phyloP scores from a whole-genome alignment of 768 basidiomycete species.

The Tricholoma hemisulphureum region DNA sequence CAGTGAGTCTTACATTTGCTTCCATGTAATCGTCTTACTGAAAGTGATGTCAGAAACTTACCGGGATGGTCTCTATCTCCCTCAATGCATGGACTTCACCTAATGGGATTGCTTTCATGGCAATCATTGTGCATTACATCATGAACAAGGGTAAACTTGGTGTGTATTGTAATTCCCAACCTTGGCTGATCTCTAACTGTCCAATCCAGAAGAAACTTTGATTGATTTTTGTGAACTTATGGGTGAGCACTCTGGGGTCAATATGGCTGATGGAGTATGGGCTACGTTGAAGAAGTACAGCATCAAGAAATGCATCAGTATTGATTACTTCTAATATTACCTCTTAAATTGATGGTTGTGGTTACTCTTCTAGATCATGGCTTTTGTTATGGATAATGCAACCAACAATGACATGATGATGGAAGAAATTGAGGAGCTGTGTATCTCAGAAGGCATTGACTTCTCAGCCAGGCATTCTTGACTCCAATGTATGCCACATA shows the following conservation, averaged over 20 bases:
- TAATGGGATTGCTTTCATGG: conserved; percentile 24
- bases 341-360: not conserved
- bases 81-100: conserved; percentile 29
- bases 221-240: conserved; percentile 37
- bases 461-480: conserved; percentile 25
- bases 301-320: conserved; percentile 18
- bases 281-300: conserved; percentile 25
- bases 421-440: conserved; percentile 15
- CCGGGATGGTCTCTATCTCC: conserved; percentile 16
- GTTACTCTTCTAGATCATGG: conserved; percentile 21
- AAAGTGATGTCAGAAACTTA: conserved; percentile 10
- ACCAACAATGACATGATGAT: conserved; percentile 37
- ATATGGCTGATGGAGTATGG: conserved; percentile 35
- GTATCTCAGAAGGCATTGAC: conserved; percentile 13
- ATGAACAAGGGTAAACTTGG: conserved; percentile 21
- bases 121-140: conserved; percentile 23
- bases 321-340: conserved; percentile 1
- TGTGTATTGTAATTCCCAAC: not conserved
- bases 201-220: conserved; percentile 29
- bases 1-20: not conserved
- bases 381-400: conserved; percentile 36
- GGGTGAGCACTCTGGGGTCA: conserved; percentile 33
- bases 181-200: not conserved
- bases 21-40: too few species aligned
- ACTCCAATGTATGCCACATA: conserved; percentile 39